Conservation (phyloP, 352 stramenopile species). For the Globisporangium parvum region DNA sequence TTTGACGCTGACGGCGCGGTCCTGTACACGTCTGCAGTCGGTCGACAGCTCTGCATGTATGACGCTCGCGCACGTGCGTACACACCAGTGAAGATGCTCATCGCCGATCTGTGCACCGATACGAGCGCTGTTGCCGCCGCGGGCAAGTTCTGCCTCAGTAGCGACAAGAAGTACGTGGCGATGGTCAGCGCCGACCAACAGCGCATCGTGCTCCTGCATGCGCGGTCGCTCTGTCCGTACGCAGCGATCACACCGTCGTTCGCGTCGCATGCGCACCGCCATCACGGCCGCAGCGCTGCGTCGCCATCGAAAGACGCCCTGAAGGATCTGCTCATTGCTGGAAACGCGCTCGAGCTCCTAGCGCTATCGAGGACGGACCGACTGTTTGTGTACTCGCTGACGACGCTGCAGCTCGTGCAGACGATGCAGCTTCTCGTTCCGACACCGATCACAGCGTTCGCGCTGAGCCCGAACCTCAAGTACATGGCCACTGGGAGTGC, state of each 20-base stretch:
- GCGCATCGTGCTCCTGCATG: constrained; percentile 31
- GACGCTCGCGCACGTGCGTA: constrained; percentile 40
- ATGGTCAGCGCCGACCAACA: constrained; percentile 24
- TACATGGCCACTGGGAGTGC: constrained; percentile 55
- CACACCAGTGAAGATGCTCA: constrained; percentile 61
- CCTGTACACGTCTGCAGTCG: constrained; percentile 43
- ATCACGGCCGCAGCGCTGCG: neutral
- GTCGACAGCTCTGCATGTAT: constrained; percentile 68
- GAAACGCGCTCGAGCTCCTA: constrained; percentile 41
- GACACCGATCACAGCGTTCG: constrained; percentile 37
- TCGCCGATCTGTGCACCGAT: constrained; percentile 30
- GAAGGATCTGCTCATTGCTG: constrained; percentile 42
- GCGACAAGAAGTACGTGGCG: constrained; percentile 32
- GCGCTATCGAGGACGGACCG: constrained; percentile 42
- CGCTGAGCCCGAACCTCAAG: constrained; percentile 49
- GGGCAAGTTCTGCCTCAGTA: constrained; percentile 31
- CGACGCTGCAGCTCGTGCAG: constrained; percentile 26
- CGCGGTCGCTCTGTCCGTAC: constrained; percentile 29
- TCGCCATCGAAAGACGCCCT: constrained; percentile 9
- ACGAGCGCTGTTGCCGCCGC: neutral
- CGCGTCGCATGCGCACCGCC: constrained; percentile 4
- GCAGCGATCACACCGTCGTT: constrained; percentile 28
- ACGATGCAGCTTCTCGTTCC: constrained; percentile 51
- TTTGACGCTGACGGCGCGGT: constrained; percentile 38
- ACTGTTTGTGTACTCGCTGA: constrained; percentile 48